Base-by-base conservation (phyloP, 306 rosid genomes). In the Vicia villosa region DNA sequence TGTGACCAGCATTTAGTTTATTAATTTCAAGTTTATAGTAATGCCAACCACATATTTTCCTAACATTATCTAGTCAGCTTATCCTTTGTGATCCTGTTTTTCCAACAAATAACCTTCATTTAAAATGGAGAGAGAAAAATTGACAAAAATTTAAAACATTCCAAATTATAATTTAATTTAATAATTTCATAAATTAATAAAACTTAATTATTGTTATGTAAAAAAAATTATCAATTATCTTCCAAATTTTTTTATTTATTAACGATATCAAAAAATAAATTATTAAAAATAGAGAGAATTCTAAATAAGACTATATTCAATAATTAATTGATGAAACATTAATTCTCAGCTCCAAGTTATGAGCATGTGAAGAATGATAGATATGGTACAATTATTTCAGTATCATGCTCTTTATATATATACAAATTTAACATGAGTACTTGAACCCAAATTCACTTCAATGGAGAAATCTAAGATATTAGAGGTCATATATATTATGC, bases 361-460 rank as follows among this genome's bases (percentile, higher is more conserved):
- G 36, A 66, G 46, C 68, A 78, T 46, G 75, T 58, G 34, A 66
- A 70, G 61, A 60, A n/a, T 62, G 75, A 77, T 77, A 60, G 68
- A 22, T 58, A 80, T 69, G 10, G 15, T 52, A 66, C 70, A 68
- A 37, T 38, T 71, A 67, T 60, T 62, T 9, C 43, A 70, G 57
- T 20, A 72, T 54, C 69, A 69, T 69, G 40, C 59, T 63, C 65
- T 63, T n/a, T n/a, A 55, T 66, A 59, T 69, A 74, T 56, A 70
- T 73, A 68, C 49, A 28, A 76, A 52, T 13, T 14, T 14, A 36
- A 43, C 68, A 10, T 69, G 76, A 38, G 46, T 17, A 72, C 42
- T 47, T 32, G 0, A 54, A 54, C 32, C 26, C n/a, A 54, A 5
- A 22, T 10, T 22, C 60, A 21, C 32, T 54, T 54, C 4, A 54